Evolutionary conservation across 2,329 filamentous ascomycete species (phyloP), one percentile per base, ranked within the genome.

Genomic region (Neopestalotiopsis clavispora): DNA sequence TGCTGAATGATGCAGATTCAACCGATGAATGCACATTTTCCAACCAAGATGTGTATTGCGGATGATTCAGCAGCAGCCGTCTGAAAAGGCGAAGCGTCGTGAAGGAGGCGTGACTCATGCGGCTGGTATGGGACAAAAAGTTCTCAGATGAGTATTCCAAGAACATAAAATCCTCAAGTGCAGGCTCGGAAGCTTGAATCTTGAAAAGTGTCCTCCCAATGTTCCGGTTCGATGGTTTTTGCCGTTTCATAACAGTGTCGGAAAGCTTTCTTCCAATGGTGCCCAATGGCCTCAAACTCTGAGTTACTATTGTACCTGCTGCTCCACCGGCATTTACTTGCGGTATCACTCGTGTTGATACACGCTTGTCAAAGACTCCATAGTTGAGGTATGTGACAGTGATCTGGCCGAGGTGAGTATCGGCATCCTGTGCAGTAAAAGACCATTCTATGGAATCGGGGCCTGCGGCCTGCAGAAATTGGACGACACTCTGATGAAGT

Each of bases 381-480:
- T 49, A 49, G 42, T 49, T 49, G 42, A 49, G 42, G 13, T 49
- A 49, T 1, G 42, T 49, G 4, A 49, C 5, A 1, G 5, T 52
- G 4, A 52, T n/a, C 0, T 9, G 0, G 0, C 45, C 45, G 1
- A 52, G 13, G 4, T 20, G 45, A 20, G 45, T 1, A 20, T 2
- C 7, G 5, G 45, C 45, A 6, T n/a, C 17, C 3, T 52, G 45
- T 52, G 45, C 17, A 17, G 17, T 6, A 17, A 52, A 52, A 1
- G n/a, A 52, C 45, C 45, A 52, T 17, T 52, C 4, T 2, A 7
- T 6, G 1, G 17, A 52, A 4, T 52, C 45, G 5, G 17, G 14
- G 1, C 4, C n/a, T 1, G 4, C n/a, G 17, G 4, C 5, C 1
- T 10, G 45, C 14, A 52, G 4, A 20, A 52, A 52, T 9, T 52